Conservation (phyloP, 2,329 filamentous ascomycete genomes). For the Penicillium sp. region DNA sequence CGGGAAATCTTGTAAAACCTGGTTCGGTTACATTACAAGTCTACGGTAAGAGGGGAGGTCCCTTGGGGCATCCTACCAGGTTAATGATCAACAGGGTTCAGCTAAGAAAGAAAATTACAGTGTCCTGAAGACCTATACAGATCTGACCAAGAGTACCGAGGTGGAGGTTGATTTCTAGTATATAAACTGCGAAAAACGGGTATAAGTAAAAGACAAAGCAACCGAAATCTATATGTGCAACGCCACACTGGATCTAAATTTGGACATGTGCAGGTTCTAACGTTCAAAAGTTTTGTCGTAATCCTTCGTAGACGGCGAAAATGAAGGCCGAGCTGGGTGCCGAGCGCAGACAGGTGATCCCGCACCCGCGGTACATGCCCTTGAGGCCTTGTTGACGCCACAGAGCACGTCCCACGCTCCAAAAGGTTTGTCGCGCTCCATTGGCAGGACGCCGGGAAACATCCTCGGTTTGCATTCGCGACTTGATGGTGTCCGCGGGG, state of each 20-base stretch:
- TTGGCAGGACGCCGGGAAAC: constrained; percentile 47
- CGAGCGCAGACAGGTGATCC: constrained; percentile 83
- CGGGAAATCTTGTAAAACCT: neutral
- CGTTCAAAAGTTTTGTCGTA: constrained; percentile 67
- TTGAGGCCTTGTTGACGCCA: constrained; percentile 80
- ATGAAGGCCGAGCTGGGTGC: constrained; percentile 98
- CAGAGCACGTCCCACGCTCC: constrained; percentile 68
- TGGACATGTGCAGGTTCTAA: constrained; percentile 9
- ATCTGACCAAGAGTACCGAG: no score
- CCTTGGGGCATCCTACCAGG: no score
- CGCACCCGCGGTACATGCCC: constrained; percentile 90
- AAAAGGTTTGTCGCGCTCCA: constrained; percentile 66
- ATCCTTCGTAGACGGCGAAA: constrained; percentile 88
- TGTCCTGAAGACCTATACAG: no score
- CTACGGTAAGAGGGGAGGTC: no score
- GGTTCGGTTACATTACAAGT: no score
- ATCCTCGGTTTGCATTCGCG: constrained; percentile 88
- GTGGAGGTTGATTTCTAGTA: no score
- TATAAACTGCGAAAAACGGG: neutral
- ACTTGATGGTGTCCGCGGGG: constrained; percentile 96
- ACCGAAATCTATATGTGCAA: neutral
- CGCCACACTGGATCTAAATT: neutral
- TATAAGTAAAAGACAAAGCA: neutral
- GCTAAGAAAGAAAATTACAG: no score
- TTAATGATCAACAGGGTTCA: no score